Percentiles rank a stretch among this genome's conserved stretches.
Evolutionary conservation across 192 early-diverging fungal species (phyloP).

Genomic region (Spizellomyces sp.): DNA sequence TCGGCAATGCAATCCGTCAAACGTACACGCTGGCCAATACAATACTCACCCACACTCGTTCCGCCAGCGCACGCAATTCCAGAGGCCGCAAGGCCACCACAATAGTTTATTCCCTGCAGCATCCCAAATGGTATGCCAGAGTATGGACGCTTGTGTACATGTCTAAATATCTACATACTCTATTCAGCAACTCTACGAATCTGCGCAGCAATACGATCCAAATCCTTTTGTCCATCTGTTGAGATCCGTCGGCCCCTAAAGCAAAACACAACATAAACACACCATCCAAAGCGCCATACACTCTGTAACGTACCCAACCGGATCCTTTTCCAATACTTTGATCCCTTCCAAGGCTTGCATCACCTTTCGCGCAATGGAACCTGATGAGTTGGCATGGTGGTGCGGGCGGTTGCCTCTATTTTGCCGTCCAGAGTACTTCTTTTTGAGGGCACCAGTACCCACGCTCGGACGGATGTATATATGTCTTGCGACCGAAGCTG

Average conservation of each 20-base stretch:
- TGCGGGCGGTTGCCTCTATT: slow-evolving; percentile 94
- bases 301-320: slow-evolving; percentile 61
- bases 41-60: too few relatives aligned
- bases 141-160: too few relatives aligned
- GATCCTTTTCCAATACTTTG: slow-evolving; percentile 92
- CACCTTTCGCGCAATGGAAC: slow-evolving; percentile 93
- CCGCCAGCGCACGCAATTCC: too few relatives aligned
- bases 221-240: slow-evolving; percentile 95
- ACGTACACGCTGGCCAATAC: too few relatives aligned
- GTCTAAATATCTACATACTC: background rate
- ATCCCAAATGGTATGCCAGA: too few relatives aligned
- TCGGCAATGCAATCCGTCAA: too few relatives aligned
- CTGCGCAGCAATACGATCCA: slow-evolving; percentile 92
- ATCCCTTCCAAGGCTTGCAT: slow-evolving; percentile 99
- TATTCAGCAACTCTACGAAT: slow-evolving; percentile 33
- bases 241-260: slow-evolving; percentile 91
- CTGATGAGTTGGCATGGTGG: slow-evolving; percentile 84
- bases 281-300: too few relatives aligned
- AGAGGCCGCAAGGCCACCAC: too few relatives aligned
- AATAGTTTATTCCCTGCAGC: too few relatives aligned
- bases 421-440: slow-evolving; percentile 88
- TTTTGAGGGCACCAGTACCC: slow-evolving; percentile 92
- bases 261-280: background rate
- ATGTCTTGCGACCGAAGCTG: slow-evolving; percentile 89
- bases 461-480: slow-evolving; percentile 95